A percentile compares a stretch with the other conserved stretches of the same genome.
Evolutionary conservation across 1,284 basidiomycete genomes (phyloP).

Genomic region (Grifola frondosa): DNA sequence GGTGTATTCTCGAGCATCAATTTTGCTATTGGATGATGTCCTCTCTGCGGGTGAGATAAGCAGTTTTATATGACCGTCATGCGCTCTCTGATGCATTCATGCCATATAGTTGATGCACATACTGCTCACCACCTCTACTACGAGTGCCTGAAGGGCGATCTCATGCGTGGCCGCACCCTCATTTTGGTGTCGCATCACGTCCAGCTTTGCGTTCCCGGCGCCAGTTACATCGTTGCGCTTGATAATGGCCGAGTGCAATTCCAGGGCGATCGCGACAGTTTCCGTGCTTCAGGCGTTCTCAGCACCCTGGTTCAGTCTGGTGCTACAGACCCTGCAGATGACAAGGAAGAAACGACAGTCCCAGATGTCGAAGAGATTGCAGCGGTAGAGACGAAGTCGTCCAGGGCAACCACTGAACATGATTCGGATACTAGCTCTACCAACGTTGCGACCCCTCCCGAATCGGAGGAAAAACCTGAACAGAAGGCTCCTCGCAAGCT

Average conservation of each 20-base stretch:
- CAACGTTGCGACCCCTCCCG: constrained; percentile 35
- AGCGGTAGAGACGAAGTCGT: constrained; percentile 4
- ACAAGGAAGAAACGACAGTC: constrained; percentile 25
- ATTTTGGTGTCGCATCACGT: constrained; percentile 91
- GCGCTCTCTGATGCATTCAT: background rate
- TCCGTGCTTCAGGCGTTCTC: constrained; percentile 68
- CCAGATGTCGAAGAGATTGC: constrained; percentile 25
- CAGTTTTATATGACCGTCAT: background rate
- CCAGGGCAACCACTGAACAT: constrained; percentile 30
- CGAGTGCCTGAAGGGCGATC: constrained; percentile 82
- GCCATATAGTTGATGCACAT: constrained; percentile 72
- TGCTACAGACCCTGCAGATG: constrained; percentile 43
- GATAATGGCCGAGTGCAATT: constrained; percentile 86
- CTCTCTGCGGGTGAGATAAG: constrained; percentile 58
- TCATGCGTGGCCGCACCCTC: constrained; percentile 77
- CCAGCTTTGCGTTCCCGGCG: constrained; percentile 72
- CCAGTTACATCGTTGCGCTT: constrained; percentile 74
- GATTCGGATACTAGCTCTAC: constrained; percentile 55
- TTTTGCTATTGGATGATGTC: constrained; percentile 89
- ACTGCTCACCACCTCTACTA: constrained; percentile 85
- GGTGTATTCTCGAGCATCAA: constrained; percentile 87
- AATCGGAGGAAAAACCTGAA: constrained; percentile 44
- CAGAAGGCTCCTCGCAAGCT: constrained; percentile 79
- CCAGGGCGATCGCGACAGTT: constrained; percentile 65
- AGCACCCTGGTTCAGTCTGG: constrained; percentile 66